These are phyloP conservation scores for Chrysopogon serrulatus DNA, from an alignment of 176 grass and related monocot species.

Conservation along the genomic window DNA sequence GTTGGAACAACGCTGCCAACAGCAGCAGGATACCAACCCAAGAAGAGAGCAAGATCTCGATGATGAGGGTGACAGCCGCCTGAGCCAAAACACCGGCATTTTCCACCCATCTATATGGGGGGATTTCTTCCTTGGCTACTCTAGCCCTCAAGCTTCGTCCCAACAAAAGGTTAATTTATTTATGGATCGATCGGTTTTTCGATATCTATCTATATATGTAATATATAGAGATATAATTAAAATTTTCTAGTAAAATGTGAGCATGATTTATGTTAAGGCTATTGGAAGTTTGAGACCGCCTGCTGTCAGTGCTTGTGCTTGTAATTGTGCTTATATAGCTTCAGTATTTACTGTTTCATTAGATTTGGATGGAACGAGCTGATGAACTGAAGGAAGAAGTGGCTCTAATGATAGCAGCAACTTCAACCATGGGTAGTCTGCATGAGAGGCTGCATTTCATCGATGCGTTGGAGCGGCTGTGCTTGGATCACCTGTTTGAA, in stretches of 20 bases:
- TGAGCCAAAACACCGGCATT: not conserved
- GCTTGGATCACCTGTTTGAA: not conserved
- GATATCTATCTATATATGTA: too few relatives aligned
- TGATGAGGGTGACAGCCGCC: not conserved
- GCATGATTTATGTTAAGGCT: not conserved
- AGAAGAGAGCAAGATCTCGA: not conserved
- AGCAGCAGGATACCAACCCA: not conserved
- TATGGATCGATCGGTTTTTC: not conserved
- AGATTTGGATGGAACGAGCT: not conserved
- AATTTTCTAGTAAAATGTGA: not conserved
- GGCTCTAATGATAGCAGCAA: not conserved
- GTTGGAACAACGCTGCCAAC: not conserved
- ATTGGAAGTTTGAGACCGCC: not conserved
- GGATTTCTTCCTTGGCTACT: conserved; percentile 18
- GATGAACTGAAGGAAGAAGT: conserved; percentile 1
- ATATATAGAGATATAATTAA: too few relatives aligned
- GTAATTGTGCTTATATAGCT: not conserved
- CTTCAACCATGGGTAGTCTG: not conserved
- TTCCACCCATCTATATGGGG: conserved; percentile 18
- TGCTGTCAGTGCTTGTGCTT: not conserved
- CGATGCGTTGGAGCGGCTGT: not conserved
- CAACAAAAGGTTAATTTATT: not conserved
- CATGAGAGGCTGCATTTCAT: not conserved
- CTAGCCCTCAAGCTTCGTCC: not conserved
- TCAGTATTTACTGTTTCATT: not conserved